These are phyloP conservation scores for Dactylorhiza incarnata DNA, from an alignment of 106 monocot species.

Conservation along the genomic window DNA sequence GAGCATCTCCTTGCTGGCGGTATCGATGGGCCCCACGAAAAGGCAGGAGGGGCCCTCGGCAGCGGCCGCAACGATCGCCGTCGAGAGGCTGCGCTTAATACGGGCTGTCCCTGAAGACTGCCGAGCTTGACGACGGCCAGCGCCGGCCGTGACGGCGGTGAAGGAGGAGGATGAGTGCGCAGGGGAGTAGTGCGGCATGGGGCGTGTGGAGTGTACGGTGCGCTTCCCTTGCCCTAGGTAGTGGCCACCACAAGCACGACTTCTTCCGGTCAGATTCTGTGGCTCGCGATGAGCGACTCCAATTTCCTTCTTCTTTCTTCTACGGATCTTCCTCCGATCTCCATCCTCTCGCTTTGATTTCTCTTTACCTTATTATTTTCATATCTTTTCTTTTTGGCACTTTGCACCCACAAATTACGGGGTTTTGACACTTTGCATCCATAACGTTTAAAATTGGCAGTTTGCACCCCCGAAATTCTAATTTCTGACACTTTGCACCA, in stretches of 20 bases:
- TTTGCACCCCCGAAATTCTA: too few relatives aligned
- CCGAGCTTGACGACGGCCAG: conserved; percentile 1
- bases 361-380: too few relatives aligned
- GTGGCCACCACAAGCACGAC: neutral
- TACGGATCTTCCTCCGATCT: neutral
- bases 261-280: neutral
- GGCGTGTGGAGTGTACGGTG: neutral
- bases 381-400: too few relatives aligned
- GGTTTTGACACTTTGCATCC: too few relatives aligned
- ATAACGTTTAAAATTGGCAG: too few relatives aligned
- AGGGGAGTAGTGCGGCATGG: neutral
- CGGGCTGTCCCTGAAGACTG: conserved; percentile 2
- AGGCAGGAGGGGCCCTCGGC: conserved; percentile 86
- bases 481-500: too few relatives aligned
- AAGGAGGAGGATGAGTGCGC: conserved; percentile 3
- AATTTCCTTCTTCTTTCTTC: neutral
- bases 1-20: conserved; percentile 87
- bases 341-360: too few relatives aligned
- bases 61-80: conserved; percentile 7
- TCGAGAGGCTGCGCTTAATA: conserved; percentile 1
- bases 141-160: conserved; percentile 4
- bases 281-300: neutral
- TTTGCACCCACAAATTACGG: too few relatives aligned
- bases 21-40: conserved; percentile 88
- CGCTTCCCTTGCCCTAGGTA: neutral